Base-by-base conservation (phyloP, 768 basidiomycete species). In the Termitomyces bulborhizus region DNA sequence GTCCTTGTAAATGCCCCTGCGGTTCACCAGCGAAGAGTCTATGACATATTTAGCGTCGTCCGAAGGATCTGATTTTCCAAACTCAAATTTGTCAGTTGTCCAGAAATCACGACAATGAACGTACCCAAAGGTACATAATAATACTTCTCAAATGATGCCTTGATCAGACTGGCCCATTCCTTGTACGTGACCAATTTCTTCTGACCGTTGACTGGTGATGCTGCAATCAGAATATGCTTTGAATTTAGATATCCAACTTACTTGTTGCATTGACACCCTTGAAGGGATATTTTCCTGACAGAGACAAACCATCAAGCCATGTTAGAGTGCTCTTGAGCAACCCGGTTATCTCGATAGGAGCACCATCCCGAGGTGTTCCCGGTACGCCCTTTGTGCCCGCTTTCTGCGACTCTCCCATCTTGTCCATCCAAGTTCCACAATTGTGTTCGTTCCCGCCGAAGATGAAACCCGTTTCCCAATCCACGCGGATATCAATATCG, bases 391-490 rank as follows among this genome's bases (percentile, higher is more conserved):
- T 97, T 51, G 88, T 98, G 1, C 93, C 92, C 4, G 97, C 96
- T 62, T 84, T 90, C 56, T 75, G 76, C 2, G 90, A 93, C 66
- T 96, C 93, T 43, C 97, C 97, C 93, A 95, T 95, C 79, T 96
- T 96, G 74, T 96, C 93, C 93, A 93, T 93, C 93, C 93, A 96
- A 1, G 93, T 95, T 11, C 93, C 93, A 66, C 93, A 95, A 63
- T 96, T 96, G 63, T 79, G 71, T 53, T 73, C 72, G 68, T 85
- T 98, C 7, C 97, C 97, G 27, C 97, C 97, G 56, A 83, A 76
- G 61, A 96, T 83, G 57, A 98, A 69, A 1, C 97, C 97, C 1
- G 92, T 98, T 61, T 80, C 76, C 97, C 97, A 99, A 68, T 99
- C 94, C n/a, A 98, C 94, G 26, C 83, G 71, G 60, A 98, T 88